Evolutionary conservation across 176 grass and related monocot genomes (phyloP), one percentile per base, ranked within the genome.

Genomic region (Paspalum notatum): DNA sequence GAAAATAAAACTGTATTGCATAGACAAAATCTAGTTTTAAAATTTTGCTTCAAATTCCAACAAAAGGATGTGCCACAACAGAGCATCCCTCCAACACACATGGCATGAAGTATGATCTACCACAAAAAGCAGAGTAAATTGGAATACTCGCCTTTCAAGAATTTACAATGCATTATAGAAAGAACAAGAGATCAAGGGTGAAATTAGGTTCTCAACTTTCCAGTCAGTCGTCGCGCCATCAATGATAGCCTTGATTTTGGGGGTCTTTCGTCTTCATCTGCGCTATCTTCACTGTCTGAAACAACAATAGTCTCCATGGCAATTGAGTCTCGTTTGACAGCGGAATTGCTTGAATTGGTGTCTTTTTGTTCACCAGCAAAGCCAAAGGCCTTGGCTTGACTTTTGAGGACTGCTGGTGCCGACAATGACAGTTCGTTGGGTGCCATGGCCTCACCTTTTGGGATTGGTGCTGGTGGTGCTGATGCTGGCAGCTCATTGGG

Each of bases 221-320:
- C 59, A 68, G 69, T 67, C 86, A 89, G 26, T 9, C 57, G 16
- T 47, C 78, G 82, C 43, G 56, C 73, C 90, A 81, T 86, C 47
- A 82, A 78, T 39, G 81, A 85, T 10, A 85, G 47, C 84, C 90
- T 95, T 83, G 90, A 92, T 83, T 75, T 91, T 65, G 80, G 77
- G 82, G 85, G 90, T 58, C 12, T 85, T 55, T 82, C 74, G 14
- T 51, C 8, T 78, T 97, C 91, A 0, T 94, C 90, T 25, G 78
- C 87, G 5, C 91, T 97, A 42, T 90, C 94, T 82, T 97, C 95
- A n/a, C 95, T 94, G 50, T 94, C 95, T 71, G 85, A 91, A 87
- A 97, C 85, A 27, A 90, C 54, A 26, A 85, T 12, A 0, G 54
- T 91, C 54, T 93, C 67, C 38, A 76, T 3, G 50, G 40, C 32